Evolutionary conservation across 768 basidiomycete species (phyloP), one percentile per base, ranked within the genome.

Genomic region (Tricholoma hemisulphureum): DNA sequence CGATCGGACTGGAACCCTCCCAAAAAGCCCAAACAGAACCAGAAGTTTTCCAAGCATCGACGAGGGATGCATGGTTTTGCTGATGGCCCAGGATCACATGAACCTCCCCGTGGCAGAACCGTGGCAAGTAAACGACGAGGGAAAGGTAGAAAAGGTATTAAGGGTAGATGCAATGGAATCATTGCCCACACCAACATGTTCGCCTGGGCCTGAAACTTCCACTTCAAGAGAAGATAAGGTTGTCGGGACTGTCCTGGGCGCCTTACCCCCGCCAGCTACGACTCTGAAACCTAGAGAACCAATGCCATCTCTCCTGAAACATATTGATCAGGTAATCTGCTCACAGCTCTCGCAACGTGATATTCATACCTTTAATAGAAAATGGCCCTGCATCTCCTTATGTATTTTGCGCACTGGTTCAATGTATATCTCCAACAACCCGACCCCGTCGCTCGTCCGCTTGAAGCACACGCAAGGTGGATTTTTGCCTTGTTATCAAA

Each of bases 341-440:
- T 59, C 29, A 34, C 31, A n/a, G 16, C 26, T 52, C 7, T 53
- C 35, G 7, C 55, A 18, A 35, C 26, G 49, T 63, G 54, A 45
- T 53, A 66, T 20, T 61, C 14, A 52, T 58, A 66, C 60, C 43
- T 51, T 50, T 52, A 58, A 29, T 61, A 93, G 91, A 80, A 81
- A 65, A 83, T 78, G 69, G 83, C 88, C 4, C 68, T 93, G 24
- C 91, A 91, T 67, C 77, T 93, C 45, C 71, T 93, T 58, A 91
- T 89, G 88, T 92, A 91, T 69, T 92, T 92, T 69, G 79, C 84
- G 16, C 82, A 91, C 65, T 93, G 91, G 91, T 85, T 91, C 61
- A 86, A 86, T 61, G 57, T 80, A 13, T 79, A 88, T 59, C 68
- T 89, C 6, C 77, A 84, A 46, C 71, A 78, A 21, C 71, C 69